Percentiles rank a stretch among this genome's conserved stretches.
Evolutionary conservation across 495 filamentous ascomycete genomes (phyloP).

Genomic region (Beverwykella pulmonaria): DNA sequence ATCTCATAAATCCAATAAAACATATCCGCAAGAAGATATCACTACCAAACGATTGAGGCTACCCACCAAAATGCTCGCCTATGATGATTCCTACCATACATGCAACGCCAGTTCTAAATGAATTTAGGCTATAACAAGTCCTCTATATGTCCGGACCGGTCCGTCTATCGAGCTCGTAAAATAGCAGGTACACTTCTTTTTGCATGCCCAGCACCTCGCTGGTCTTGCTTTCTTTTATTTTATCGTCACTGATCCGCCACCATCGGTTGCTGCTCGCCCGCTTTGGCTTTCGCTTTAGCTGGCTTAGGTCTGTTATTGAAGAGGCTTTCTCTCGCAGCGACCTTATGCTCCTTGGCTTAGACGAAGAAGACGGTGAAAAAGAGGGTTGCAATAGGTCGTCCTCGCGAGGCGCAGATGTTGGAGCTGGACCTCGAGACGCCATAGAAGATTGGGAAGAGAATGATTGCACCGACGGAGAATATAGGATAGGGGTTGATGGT

Average conservation of each 20-base stretch:
- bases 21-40: background rate
- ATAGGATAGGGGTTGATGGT: constrained; percentile 33
- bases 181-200: constrained; percentile 91
- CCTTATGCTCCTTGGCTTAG: constrained; percentile 19
- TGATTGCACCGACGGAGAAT: constrained; percentile 49
- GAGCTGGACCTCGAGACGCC: constrained; percentile 28
- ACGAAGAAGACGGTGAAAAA: constrained; percentile 6
- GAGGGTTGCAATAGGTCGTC: constrained; percentile 31
- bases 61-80: background rate
- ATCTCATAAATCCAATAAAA: background rate
- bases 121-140: background rate
- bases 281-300: constrained; percentile 60
- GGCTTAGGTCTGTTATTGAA: constrained; percentile 31
- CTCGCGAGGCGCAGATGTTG: constrained; percentile 48
- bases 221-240: constrained; percentile 90
- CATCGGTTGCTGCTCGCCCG: constrained; percentile 65
- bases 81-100: background rate
- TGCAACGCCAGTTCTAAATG: background rate
- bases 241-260: constrained; percentile 99
- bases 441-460: constrained; percentile 49
- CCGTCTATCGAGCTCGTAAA: constrained; percentile 78
- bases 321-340: constrained; percentile 41
- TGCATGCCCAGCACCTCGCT: constrained; percentile 91
- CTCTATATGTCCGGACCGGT: background rate
- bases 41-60: background rate